Evolutionary conservation across 2,329 filamentous ascomycete species (phyloP), one percentile per base, ranked within the genome.

Genomic region (Arthroderma sp.): DNA sequence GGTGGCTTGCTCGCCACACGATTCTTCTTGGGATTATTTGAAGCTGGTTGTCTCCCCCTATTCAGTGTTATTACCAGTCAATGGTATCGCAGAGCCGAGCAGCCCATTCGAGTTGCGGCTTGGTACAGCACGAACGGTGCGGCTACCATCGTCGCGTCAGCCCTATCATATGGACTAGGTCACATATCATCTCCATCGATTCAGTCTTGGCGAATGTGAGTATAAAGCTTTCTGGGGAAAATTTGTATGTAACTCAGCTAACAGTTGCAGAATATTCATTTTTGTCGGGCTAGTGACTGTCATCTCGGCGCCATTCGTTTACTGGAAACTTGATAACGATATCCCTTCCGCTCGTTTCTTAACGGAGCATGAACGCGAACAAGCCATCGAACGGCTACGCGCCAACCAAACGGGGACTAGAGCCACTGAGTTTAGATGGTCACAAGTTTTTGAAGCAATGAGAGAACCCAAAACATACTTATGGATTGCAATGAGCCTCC

Each of bases 61-160:
- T 77, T 76, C 54, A 68, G 68, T 47, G 66, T 76, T 23, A 75
- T 76, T 53, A 76, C 74, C 0, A 71, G 70, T 38, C 71, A 75
- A 37, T 76, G 74, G 74, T 76, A 76, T 61, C 69, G 73, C 11
- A 71, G 72, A 56, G 74, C 75, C 3, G 82, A 87, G 63, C 83
- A 86, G 66, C 81, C 83, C 0, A 67, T 83, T 25, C 76, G 84
- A 0, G 77, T 85, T 2, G 81, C 81, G 0, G 77, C 78, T n/a
- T 87, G 83, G 83, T 86, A 86, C 62, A 74, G 79, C 2, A 83
- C 80, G 0, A 85, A 81, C 55, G 81, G 81, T 0, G 59, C 77
- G 0, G 79, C 79, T 0, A 82, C 77, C 4, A 80, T 84, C 41
- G 67, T 81, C 11, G 81, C 80, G 0, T 79, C 79, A 0, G 73